A percentile compares a stretch with the other conserved stretches of the same genome.
These are phyloP conservation scores for Cyclanthera cordifolia DNA, from an alignment of 306 rosid species.

Conservation along the genomic window DNA sequence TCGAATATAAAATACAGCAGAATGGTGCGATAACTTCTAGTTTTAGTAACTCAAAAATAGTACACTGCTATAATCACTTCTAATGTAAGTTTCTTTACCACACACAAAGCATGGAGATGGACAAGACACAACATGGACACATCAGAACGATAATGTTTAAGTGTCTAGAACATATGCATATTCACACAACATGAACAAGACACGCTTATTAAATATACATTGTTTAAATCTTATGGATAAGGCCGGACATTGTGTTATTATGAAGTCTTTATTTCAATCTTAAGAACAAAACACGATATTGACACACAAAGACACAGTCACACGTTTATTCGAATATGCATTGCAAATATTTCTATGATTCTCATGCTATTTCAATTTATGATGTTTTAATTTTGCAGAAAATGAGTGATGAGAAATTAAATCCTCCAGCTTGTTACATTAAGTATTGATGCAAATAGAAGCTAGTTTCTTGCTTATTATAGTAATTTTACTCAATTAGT, in stretches of 20 bases:
- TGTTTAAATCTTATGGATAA: too few relatives aligned
- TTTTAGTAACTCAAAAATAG: background rate
- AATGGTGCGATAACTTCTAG: background rate
- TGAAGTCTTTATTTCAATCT: too few relatives aligned
- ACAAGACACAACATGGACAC: background rate
- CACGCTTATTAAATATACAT: too few relatives aligned
- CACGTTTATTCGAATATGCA: background rate
- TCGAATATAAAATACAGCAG: background rate
- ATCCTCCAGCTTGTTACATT: background rate
- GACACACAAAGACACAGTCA: background rate
- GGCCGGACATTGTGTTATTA: too few relatives aligned
- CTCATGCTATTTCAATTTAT: background rate
- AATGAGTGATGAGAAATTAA: background rate
- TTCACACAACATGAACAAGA: background rate
- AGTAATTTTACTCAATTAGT: background rate
- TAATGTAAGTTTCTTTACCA: background rate
- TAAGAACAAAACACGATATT: too few relatives aligned
- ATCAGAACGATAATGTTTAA: background rate
- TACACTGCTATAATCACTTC: background rate
- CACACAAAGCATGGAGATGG: background rate
- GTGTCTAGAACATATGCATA: background rate
- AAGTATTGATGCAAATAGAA: background rate
- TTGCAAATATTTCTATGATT: background rate
- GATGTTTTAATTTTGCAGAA: background rate
- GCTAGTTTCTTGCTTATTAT: background rate